Percentiles rank a stretch among this genome's conserved stretches.
Conservation (phyloP, 768 basidiomycete genomes). For the Mycena kentingensis region DNA sequence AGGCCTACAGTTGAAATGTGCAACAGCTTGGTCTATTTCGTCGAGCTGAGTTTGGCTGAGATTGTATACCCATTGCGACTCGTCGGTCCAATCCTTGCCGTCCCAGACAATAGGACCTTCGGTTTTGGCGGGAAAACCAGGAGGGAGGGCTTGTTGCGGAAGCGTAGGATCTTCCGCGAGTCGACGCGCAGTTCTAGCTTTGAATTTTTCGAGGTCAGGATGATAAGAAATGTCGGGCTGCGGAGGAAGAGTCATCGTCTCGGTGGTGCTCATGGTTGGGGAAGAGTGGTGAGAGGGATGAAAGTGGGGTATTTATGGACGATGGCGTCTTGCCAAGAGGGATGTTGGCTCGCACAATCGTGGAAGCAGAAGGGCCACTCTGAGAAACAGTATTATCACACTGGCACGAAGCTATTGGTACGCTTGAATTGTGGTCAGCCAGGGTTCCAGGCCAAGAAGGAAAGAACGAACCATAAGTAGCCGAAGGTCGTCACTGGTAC, state of each 20-base stretch:
- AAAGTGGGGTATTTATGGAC: not conserved
- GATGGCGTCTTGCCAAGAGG: not conserved
- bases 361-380: not conserved
- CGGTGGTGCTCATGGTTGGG: conserved; percentile 13
- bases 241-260: conserved; percentile 21
- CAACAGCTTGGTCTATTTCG: conserved; percentile 42
- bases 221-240: conserved; percentile 48
- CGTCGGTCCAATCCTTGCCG: conserved; percentile 43
- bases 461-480: not conserved
- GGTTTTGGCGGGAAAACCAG: conserved; percentile 38
- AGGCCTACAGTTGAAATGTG: conserved; percentile 40
- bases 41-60: conserved; percentile 36
- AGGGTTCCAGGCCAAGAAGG: not conserved
- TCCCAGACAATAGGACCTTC: conserved; percentile 48
- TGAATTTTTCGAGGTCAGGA: conserved; percentile 42
- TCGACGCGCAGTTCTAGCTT: conserved; percentile 38
- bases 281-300: not conserved
- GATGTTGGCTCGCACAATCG: not conserved
- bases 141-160: conserved; percentile 37
- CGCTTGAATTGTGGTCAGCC: too few relatives aligned
- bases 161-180: conserved; percentile 41
- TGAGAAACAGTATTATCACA: not conserved
- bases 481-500: too few relatives aligned
- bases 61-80: conserved; percentile 46
- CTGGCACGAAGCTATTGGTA: not conserved